Evolutionary conservation across 2,329 filamentous ascomycete genomes (phyloP).

Genomic region (Colletotrichum liaoningense): DNA sequence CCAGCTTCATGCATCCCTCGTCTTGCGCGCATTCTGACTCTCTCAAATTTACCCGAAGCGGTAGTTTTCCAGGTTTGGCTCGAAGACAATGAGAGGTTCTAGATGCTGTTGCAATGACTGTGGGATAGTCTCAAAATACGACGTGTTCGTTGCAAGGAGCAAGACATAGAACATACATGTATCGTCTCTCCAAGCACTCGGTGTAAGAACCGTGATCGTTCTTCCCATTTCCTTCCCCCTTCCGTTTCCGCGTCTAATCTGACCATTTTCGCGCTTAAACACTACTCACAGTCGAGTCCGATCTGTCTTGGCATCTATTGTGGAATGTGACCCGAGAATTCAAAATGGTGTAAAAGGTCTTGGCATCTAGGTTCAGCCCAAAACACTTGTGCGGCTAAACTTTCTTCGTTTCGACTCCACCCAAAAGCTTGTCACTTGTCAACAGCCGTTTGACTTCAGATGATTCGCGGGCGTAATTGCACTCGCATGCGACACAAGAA

Average conservation of each 20-base stretch:
- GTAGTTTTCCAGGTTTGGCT: too few species aligned
- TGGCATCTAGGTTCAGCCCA: constrained; percentile 15
- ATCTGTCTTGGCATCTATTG: constrained; percentile 6
- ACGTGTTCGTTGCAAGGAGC: background rate
- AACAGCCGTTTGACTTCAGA: constrained; percentile 6
- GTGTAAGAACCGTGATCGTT: background rate
- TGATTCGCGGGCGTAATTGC: background rate
- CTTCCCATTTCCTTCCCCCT: background rate
- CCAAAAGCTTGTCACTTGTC: constrained; percentile 29
- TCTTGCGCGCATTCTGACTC: background rate
- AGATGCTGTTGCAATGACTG: background rate
- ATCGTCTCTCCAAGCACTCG: background rate
- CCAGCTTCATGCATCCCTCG: background rate
- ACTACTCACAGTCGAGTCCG: background rate
- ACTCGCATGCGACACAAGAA: background rate
- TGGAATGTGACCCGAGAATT: background rate
- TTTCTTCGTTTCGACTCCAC: constrained; percentile 28
- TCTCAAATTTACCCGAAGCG: background rate
- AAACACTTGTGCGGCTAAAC: constrained; percentile 29
- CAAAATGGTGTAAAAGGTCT: background rate
- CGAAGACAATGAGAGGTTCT: background rate
- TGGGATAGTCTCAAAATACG: background rate
- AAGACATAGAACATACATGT: background rate
- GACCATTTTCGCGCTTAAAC: background rate
- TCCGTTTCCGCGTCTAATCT: background rate